A percentile compares a stretch with the other conserved stretches of the same genome.
These are phyloP conservation scores for Pseudogymnoascus sp. DNA, from an alignment of 2,329 filamentous ascomycete species.

Conservation along the genomic window DNA sequence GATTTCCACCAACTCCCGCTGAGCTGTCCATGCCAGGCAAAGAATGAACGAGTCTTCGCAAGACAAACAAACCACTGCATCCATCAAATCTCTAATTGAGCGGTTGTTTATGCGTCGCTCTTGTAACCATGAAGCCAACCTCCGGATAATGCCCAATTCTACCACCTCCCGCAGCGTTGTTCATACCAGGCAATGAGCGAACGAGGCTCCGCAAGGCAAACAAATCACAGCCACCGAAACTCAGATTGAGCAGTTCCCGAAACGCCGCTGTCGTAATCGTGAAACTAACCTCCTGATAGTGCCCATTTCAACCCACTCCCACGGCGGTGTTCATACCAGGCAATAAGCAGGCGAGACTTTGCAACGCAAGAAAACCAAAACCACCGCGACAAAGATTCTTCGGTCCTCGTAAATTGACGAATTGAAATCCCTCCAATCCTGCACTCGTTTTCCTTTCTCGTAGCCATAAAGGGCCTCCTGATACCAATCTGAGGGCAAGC, in stretches of 20 bases:
- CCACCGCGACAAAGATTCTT: neutral
- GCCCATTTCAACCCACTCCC: neutral
- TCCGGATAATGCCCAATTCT: neutral
- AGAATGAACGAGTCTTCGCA: neutral
- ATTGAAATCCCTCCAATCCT: neutral
- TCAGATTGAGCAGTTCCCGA: neutral
- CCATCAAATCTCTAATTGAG: neutral
- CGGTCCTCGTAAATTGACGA: neutral
- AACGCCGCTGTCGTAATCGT: neutral
- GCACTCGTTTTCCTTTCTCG: too few relatives aligned
- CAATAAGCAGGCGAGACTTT: neutral
- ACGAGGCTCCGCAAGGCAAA: neutral
- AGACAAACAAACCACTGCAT: neutral
- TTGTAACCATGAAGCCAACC: neutral
- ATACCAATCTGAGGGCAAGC: neutral
- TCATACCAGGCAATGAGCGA: neutral
- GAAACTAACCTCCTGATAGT: neutral
- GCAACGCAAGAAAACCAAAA: neutral
- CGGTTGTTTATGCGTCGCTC: neutral
- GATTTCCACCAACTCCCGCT: neutral
- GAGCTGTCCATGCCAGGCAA: neutral
- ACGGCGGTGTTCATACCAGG: neutral
- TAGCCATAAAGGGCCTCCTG: neutral
- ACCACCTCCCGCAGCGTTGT: neutral
- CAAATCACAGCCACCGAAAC: neutral